Evolutionary conservation across 2,329 filamentous ascomycete genomes (phyloP).

Genomic region (Hypoxylon sp.): DNA sequence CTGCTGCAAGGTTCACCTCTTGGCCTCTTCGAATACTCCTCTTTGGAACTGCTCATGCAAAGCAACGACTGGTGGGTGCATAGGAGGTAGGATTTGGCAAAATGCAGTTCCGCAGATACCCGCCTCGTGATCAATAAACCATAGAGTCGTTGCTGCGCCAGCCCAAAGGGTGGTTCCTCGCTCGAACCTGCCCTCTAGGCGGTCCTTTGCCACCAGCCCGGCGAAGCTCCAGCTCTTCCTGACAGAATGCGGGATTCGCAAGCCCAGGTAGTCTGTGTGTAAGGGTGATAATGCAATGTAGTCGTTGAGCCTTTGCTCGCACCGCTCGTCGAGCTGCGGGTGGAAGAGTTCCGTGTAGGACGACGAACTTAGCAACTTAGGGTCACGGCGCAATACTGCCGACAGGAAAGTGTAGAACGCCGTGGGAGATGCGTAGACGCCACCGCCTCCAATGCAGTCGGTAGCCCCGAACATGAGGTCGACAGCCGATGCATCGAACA

Average conservation of each 20-base stretch:
- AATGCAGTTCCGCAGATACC: conserved; percentile 43
- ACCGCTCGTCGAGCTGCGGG: conserved; percentile 44
- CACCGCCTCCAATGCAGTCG: conserved; percentile 44
- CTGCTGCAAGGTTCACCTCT: background rate
- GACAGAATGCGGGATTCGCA: conserved; percentile 38
- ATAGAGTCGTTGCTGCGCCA: conserved; percentile 40
- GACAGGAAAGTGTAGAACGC: conserved; percentile 46
- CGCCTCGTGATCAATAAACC: conserved; percentile 46
- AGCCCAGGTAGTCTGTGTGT: conserved; percentile 36
- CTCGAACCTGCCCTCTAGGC: conserved; percentile 40
- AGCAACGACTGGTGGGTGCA: conserved; percentile 39
- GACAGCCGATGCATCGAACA: conserved; percentile 36
- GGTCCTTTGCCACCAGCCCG: conserved; percentile 43
- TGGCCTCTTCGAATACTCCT: conserved; percentile 18
- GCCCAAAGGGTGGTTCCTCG: conserved; percentile 41
- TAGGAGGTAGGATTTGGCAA: conserved; percentile 44
- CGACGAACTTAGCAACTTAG: conserved; percentile 37
- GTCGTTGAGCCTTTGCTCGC: conserved; percentile 44
- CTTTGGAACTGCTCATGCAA: conserved; percentile 45
- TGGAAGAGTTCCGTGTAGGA: conserved; percentile 46
- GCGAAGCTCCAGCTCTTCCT: conserved; percentile 46
- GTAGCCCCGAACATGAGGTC: conserved; percentile 36
- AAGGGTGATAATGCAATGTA: conserved; percentile 32
- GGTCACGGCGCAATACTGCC: conserved; percentile 43
- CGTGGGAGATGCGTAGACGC: conserved; percentile 35